Percentiles rank a stretch among this genome's conserved stretches.
phyloP scores from a whole-genome alignment of 2,329 filamentous ascomycete genomes.

The Exophiala bonariae region DNA sequence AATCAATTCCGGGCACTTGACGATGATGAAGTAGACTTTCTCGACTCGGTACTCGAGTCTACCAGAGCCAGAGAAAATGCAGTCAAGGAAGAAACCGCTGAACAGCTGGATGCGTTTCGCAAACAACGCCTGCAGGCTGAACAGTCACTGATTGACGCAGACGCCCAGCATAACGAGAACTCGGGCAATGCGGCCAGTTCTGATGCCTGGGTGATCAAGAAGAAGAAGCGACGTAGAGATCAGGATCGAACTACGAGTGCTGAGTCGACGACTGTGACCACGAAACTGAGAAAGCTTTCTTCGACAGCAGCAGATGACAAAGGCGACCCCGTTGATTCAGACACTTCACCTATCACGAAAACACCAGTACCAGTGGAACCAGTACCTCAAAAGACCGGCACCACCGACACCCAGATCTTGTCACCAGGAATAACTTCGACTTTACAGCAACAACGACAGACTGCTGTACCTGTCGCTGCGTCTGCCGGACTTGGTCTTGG shows the following conservation, averaged over 20 bases:
- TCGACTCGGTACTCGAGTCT: slow-evolving; percentile 58
- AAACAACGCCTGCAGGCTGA: slow-evolving; percentile 61
- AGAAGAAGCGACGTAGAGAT: slow-evolving; percentile 54
- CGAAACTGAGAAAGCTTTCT: slow-evolving; percentile 46
- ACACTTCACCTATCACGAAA: no score
- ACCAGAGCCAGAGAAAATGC: slow-evolving; percentile 57
- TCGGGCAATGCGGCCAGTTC: background rate
- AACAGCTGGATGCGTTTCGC: slow-evolving; percentile 60
- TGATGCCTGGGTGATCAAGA: slow-evolving; percentile 51
- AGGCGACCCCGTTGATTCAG: no score
- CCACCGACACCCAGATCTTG: no score
- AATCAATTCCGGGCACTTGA: slow-evolving; percentile 54
- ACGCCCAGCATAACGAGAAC: background rate
- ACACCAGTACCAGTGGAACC: no score
- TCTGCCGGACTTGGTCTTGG: slow-evolving; percentile 25
- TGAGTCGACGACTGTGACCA: slow-evolving; percentile 36
- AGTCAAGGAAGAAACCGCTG: slow-evolving; percentile 58
- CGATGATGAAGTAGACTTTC: slow-evolving; percentile 53
- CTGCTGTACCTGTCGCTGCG: no score
- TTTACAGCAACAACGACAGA: no score
- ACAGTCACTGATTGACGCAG: slow-evolving; percentile 33
- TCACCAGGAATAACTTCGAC: no score
- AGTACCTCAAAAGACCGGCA: no score
- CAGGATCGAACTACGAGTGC: slow-evolving; percentile 38
- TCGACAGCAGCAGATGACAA: slow-evolving; percentile 23